These are phyloP conservation scores for Panicum miliaceum DNA, from an alignment of 176 grass and related monocot genomes.

Conservation along the genomic window DNA sequence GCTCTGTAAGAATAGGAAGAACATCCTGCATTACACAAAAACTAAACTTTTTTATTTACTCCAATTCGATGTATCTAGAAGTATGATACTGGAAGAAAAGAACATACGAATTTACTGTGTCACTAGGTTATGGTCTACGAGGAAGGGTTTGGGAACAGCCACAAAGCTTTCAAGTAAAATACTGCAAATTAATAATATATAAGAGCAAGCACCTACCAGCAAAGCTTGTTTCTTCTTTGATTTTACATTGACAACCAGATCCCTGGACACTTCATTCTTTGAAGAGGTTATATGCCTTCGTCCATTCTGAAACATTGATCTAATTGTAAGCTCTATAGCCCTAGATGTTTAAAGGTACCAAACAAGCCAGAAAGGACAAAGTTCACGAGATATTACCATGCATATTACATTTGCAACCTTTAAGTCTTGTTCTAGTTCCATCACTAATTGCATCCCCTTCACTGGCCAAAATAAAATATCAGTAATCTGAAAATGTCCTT, in stretches of 20 bases:
- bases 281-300: constrained; percentile 84
- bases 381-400: constrained; percentile 61
- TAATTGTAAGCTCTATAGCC: constrained; percentile 31
- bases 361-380: constrained; percentile 33
- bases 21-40: constrained; percentile 79
- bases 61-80: constrained; percentile 19
- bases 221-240: constrained; percentile 98
- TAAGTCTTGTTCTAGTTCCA: constrained; percentile 97
- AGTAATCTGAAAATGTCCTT: constrained; percentile 41
- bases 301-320: constrained; percentile 78
- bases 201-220: constrained; percentile 61
- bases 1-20: constrained; percentile 95
- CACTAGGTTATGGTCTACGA: constrained; percentile 31
- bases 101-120: constrained; percentile 3
- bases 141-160: neutral
- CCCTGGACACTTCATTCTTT: constrained; percentile 91
- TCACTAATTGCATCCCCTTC: constrained; percentile 99
- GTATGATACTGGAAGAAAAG: constrained; percentile 30
- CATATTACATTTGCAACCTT: constrained; percentile 97
- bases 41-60: constrained; percentile 58
- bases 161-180: constrained; percentile 38
- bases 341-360: constrained; percentile 15
- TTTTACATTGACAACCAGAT: constrained; percentile 98
- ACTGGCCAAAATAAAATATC: constrained; percentile 76
- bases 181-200: constrained; percentile 26